A percentile compares a stretch with the other conserved stretches of the same genome.
Conservation (phyloP, 768 basidiomycete species). For the Naganishia friedmannii region DNA sequence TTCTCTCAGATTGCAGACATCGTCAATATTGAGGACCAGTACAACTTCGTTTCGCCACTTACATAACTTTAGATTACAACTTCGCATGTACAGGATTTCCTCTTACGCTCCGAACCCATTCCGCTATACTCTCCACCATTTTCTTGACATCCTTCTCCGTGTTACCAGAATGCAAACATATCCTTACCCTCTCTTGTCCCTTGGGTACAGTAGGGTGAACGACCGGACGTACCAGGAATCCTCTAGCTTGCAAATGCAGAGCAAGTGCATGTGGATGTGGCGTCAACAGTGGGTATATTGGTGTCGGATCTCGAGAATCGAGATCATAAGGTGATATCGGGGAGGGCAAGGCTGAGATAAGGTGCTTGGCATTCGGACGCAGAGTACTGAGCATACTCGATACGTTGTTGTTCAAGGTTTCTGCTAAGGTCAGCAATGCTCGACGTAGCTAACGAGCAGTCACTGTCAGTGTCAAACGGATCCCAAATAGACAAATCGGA, state of each 20-base stretch:
- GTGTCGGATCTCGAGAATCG: constrained; percentile 57
- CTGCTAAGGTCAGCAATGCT: constrained; percentile 6
- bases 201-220: constrained; percentile 78
- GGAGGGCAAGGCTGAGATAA: constrained; percentile 20
- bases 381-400: not conserved
- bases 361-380: not conserved
- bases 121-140: constrained; percentile 57
- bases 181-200: constrained; percentile 75
- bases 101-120: constrained; percentile 40
- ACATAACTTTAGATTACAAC: not conserved
- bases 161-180: constrained; percentile 84
- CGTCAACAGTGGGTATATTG: constrained; percentile 83
- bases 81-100: not conserved
- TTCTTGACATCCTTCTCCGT: constrained; percentile 62
- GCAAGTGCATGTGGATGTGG: constrained; percentile 72
- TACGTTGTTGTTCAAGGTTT: not conserved
- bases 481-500: not conserved
- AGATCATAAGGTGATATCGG: constrained; percentile 38
- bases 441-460: not conserved
- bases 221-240: constrained; percentile 53
- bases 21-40: not conserved
- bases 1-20: no score
- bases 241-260: constrained; percentile 57
- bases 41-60: not conserved
- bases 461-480: not conserved